phyloP scores from a whole-genome alignment of 2,329 filamentous ascomycete genomes.

The Trichophyton schoenleinii region DNA sequence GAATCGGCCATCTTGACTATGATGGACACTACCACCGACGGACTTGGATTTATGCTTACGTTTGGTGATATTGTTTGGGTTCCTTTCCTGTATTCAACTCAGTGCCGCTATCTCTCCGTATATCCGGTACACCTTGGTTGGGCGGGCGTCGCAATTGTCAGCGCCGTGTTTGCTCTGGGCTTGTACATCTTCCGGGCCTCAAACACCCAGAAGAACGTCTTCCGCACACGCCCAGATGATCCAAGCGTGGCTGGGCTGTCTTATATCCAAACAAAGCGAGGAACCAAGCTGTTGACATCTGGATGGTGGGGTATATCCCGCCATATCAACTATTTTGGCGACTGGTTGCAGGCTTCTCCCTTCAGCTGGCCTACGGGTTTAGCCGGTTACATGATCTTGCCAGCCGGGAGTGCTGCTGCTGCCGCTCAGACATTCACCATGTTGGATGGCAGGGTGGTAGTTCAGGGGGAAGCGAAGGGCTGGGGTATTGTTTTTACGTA shows the following conservation, averaged over 20 bases:
- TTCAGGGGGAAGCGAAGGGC: conserved; percentile 8
- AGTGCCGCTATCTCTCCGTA: conserved; percentile 70
- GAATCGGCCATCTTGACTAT: conserved; percentile 82
- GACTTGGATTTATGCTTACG: conserved; percentile 87
- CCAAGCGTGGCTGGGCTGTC: conserved; percentile 66
- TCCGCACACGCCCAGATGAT: conserved; percentile 76
- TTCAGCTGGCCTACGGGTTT: conserved; percentile 14
- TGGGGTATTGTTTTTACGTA: conserved; percentile 15
- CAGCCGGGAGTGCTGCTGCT: conserved; percentile 1
- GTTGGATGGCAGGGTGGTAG: conserved; percentile 8
- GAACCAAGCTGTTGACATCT: conserved; percentile 10
- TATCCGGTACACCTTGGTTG: conserved; percentile 70
- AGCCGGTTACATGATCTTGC: conserved; percentile 14
- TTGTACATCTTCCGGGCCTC: conserved; percentile 87
- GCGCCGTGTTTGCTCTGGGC: conserved; percentile 56
- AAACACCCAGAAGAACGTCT: conserved; percentile 90
- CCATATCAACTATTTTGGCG: conserved; percentile 16
- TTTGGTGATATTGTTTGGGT: conserved; percentile 92
- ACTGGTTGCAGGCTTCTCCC: conserved; percentile 14
- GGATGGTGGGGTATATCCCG: conserved; percentile 15
- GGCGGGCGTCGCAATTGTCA: conserved; percentile 50
- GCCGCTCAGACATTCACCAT: neutral
- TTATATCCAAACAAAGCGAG: conserved; percentile 59
- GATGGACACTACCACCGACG: conserved; percentile 86
- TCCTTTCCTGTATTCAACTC: conserved; percentile 75